A percentile compares a stretch with the other conserved stretches of the same genome.
Conservation (phyloP, 2,329 filamentous ascomycete species). For the Pseudopithomyces chartarum region DNA sequence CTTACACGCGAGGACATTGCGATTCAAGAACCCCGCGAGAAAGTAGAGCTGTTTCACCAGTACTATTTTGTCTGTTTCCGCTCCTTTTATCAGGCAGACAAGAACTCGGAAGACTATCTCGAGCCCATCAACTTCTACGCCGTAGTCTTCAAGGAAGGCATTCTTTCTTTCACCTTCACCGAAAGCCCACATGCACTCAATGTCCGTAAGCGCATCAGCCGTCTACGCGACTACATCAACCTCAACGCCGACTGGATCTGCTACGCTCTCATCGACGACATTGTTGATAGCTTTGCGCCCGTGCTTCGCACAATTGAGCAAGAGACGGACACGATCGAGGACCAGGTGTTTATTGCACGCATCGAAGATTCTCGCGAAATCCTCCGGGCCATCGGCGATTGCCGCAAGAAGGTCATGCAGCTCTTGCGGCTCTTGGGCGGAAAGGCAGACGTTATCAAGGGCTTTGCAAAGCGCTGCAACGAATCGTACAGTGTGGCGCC, state of each 20-base stretch:
- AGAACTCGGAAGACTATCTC: conserved; percentile 79
- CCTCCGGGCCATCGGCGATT: conserved; percentile 83
- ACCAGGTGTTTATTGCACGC: conserved; percentile 90
- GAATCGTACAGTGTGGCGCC: conserved; percentile 95
- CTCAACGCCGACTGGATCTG: conserved; percentile 98
- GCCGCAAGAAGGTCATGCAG: conserved; percentile 93
- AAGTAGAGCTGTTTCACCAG: conserved; percentile 95
- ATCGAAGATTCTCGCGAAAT: conserved; percentile 88
- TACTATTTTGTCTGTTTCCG: conserved; percentile 99
- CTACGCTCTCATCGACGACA: conserved; percentile 97
- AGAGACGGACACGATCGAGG: conserved; percentile 91
- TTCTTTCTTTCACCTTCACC: conserved; percentile 91
- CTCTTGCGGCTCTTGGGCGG: conserved; percentile 91
- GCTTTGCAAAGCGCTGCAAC: conserved; percentile 98
- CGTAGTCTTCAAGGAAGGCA: conserved; percentile 93
- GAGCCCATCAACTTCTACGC: conserved; percentile 97
- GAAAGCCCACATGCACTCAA: conserved; percentile 86
- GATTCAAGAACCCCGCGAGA: conserved; percentile 94
- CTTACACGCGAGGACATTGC: conserved; percentile 95
- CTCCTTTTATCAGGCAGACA: conserved; percentile 85
- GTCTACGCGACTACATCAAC: conserved; percentile 91
- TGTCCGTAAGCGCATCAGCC: conserved; percentile 88
- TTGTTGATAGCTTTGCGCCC: conserved; percentile 93
- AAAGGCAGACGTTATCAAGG: conserved; percentile 97
- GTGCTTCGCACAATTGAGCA: conserved; percentile 85